Evolutionary conservation across 2,329 filamentous ascomycete genomes (phyloP).

Genomic region (Fusarium longipes): DNA sequence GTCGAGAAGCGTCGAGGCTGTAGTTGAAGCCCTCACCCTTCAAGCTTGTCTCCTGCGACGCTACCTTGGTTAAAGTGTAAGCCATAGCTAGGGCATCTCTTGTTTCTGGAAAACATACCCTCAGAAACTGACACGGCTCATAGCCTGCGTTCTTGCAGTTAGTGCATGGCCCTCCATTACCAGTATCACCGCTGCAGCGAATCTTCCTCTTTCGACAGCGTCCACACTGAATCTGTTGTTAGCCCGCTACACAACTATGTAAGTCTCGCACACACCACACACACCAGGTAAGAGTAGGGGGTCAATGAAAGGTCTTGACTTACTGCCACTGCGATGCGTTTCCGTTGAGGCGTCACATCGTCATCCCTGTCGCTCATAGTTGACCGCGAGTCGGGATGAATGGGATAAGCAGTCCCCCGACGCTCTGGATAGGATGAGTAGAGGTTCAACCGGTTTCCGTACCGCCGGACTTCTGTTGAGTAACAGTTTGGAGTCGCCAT

Average conservation of each 20-base stretch:
- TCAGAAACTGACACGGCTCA: constrained; percentile 80
- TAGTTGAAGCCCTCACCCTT: constrained; percentile 47
- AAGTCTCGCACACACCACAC: constrained; percentile 43
- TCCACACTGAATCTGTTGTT: constrained; percentile 71
- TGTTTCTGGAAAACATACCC: constrained; percentile 67
- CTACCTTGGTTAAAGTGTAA: constrained; percentile 42
- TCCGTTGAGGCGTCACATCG: constrained; percentile 61
- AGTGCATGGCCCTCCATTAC: constrained; percentile 79
- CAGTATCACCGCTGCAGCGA: constrained; percentile 87
- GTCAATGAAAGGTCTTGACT: constrained; percentile 45
- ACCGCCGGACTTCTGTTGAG: constrained; percentile 36
- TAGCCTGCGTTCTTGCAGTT: constrained; percentile 83
- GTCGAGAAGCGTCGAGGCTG: constrained; percentile 49
- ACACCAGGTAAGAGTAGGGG: constrained; percentile 33
- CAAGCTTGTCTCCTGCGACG: constrained; percentile 48
- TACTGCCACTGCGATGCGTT: constrained; percentile 70
- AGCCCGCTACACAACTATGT: constrained; percentile 37
- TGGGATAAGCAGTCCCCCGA: constrained; percentile 28
- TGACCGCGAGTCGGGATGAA: constrained; percentile 36
- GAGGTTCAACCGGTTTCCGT: constrained; percentile 20
- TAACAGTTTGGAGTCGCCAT: constrained; percentile 43
- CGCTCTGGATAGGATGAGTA: constrained; percentile 43
- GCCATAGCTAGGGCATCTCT: not conserved
- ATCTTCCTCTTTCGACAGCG: constrained; percentile 95
- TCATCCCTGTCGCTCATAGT: constrained; percentile 50